Evolutionary conservation across 2,329 filamentous ascomycete species (phyloP).

Genomic region (Shiraia sp.): DNA sequence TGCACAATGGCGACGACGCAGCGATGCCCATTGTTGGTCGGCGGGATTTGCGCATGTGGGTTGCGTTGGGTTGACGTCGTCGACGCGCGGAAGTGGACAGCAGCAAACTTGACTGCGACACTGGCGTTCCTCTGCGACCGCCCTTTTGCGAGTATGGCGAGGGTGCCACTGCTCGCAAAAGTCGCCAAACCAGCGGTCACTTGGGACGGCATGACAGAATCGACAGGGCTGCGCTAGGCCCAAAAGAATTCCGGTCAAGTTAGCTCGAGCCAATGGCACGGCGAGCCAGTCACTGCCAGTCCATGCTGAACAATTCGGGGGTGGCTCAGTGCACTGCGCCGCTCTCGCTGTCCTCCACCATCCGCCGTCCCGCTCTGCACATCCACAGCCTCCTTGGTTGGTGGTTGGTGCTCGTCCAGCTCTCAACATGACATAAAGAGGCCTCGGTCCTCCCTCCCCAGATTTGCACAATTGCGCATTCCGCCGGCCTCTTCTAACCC

Average conservation of each 20-base stretch:
- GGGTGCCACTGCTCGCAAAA: not conserved
- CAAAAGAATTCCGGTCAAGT: slow-evolving; percentile 6
- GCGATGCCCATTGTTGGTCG: not conserved
- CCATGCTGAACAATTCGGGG: slow-evolving; percentile 6
- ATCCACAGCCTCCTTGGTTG: too few relatives aligned
- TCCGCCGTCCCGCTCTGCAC: not conserved
- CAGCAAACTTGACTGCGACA: too few relatives aligned
- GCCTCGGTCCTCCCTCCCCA: slow-evolving; percentile 6
- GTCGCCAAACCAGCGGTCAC: slow-evolving; percentile 3
- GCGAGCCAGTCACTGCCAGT: too few relatives aligned
- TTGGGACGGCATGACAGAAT: too few relatives aligned
- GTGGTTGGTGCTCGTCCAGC: too few relatives aligned
- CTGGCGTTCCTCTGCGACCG: slow-evolving; percentile 2
- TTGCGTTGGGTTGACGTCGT: not conserved
- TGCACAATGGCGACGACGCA: not conserved
- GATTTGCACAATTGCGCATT: slow-evolving; percentile 16
- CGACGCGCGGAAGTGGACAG: not conserved
- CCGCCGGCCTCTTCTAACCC: slow-evolving; percentile 4
- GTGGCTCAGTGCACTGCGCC: slow-evolving; percentile 6
- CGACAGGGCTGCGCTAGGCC: slow-evolving; percentile 6
- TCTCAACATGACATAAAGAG: slow-evolving; percentile 15
- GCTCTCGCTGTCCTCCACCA: slow-evolving; percentile 1
- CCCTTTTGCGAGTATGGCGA: not conserved
- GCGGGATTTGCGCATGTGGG: not conserved
- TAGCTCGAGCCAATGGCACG: too few relatives aligned